Conservation (phyloP, 148 eudicot genomes). For the Diospyros lotus region DNA sequence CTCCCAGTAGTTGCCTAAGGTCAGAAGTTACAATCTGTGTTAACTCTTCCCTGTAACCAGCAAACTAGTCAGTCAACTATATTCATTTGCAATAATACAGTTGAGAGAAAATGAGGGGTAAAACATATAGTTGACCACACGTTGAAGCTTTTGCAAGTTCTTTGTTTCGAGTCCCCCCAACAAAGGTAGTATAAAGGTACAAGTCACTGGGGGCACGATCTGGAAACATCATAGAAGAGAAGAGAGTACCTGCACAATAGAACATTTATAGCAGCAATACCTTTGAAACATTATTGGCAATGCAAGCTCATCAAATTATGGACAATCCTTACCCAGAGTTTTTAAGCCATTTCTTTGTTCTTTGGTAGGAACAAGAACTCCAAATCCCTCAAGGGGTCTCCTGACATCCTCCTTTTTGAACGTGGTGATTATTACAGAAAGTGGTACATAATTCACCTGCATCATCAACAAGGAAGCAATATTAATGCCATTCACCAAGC, state of each 20-base stretch:
- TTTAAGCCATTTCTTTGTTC: conserved; percentile 82
- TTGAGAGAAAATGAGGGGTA: not conserved
- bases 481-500: conserved; percentile 6
- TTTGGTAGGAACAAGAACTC: conserved; percentile 88
- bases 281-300: conserved; percentile 5
- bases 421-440: conserved; percentile 81
- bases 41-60: conserved; percentile 64
- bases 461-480: conserved; percentile 15
- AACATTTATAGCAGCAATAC: conserved; percentile 3
- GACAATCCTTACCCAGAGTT: conserved; percentile 63
- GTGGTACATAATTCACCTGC: conserved; percentile 78
- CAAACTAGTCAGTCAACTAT: not conserved
- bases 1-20: conserved; percentile 30
- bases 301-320: not conserved
- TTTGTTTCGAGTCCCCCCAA: conserved; percentile 91
- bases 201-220: conserved; percentile 83
- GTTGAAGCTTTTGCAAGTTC: conserved; percentile 92
- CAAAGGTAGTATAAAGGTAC: conserved; percentile 87
- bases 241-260: conserved; percentile 72
- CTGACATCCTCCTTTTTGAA: conserved; percentile 72
- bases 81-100: not conserved
- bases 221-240: conserved; percentile 98
- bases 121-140: conserved; percentile 26
- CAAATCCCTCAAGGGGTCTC: conserved; percentile 94
- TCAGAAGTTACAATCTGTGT: conserved; percentile 39